Evolutionary conservation across 352 stramenopile genomes (phyloP), one percentile per base, ranked within the genome.

Genomic region (Globisporangium takayamanum): DNA sequence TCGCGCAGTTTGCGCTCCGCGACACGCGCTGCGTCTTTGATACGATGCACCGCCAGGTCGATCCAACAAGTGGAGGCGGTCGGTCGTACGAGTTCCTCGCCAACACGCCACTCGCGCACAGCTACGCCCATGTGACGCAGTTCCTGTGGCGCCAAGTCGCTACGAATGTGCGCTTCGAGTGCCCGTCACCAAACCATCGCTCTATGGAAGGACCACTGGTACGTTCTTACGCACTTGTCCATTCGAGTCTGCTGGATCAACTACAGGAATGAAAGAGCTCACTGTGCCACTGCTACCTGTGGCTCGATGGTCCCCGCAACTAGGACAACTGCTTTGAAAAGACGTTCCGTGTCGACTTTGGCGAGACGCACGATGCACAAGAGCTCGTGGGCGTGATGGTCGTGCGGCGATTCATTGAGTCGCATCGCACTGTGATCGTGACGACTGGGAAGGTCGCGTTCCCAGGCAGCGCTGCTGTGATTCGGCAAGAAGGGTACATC

Each of bases 401-500:
- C 15, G n/a, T 55, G 10, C 46, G 46, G 37, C 53, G 47, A 20
- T 49, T 61, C 26, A 20, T 20, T 18, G 25, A 61, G 37, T 4
- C 22, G 7, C 11, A 25, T 28, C 55, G 55, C 46, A 39, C 46
- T 1, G 55, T 42, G 46, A 37, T 55, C 33, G 55, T 6, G 8
- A 12, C 47, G 16, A 26, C 47, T 5, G 33, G 22, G 16, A 10
- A 20, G 5, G 5, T 61, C 5, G 20, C 10, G 4, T 41, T 55
- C 46, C 4, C 15, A 3, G 55, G 22, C 26, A 48, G 44, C 14
- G 1, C 20, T 11, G 4, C 53, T 0, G 30, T 46, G 7, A n/a
- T 60, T 25, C 55, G 20, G 12, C 30, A 60, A 30, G 16, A 45
- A 18, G 55, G 4, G 26, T 60, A 33, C 36, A 39, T 59, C 26